Base-by-base conservation (phyloP, 177 flowering plant species). In the Vitis hybrid region DNA sequence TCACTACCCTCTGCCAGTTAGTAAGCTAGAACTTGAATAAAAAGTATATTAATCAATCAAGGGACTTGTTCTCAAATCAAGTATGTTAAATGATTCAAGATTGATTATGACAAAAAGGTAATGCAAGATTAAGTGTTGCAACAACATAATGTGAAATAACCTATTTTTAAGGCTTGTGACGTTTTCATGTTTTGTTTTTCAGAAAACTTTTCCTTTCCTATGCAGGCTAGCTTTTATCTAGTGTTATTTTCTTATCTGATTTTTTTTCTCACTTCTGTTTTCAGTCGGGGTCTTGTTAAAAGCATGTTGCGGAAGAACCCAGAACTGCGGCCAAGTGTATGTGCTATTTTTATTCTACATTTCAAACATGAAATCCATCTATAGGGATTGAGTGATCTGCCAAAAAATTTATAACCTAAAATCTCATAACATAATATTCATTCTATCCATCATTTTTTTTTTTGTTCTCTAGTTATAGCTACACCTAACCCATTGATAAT, bases 291-390 rank as follows among this genome's bases (percentile, higher is more conserved):
- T 18, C 97, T 94, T 62, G 67, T 94, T 20, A 94, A 91, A 74
- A 92, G 95, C 84, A 90, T 94, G 98, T 81, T 94, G 70, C 86
- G 98, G 73, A 94, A 89, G 75, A 92, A 90, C 76, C 98, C 98
- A 53, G 97, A 94, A 75, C 84, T 86, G n/a, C 81, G 98, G 70
- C 98, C 98, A 52, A 91, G 95, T 76, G 98, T 94, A 92, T 57
- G 91, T 67, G 13, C 18, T 48, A 14, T 68, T 63, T 8, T 61
- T 41, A 41, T 41, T 41, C 46, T 41, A 41, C 46, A 41, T 41
- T 41, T 41, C 46, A 41, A 41, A 41, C 9, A 41, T 41, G 46
- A 8, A 41, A 41, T 41, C 30, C 46, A 41, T 41, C 46, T 41
- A 41, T 41, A 41, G 46, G 46, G 46, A 41, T 41, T 0, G 9